Evolutionary conservation across 2,329 filamentous ascomycete species (phyloP).

Genomic region (Venturia carpophila): DNA sequence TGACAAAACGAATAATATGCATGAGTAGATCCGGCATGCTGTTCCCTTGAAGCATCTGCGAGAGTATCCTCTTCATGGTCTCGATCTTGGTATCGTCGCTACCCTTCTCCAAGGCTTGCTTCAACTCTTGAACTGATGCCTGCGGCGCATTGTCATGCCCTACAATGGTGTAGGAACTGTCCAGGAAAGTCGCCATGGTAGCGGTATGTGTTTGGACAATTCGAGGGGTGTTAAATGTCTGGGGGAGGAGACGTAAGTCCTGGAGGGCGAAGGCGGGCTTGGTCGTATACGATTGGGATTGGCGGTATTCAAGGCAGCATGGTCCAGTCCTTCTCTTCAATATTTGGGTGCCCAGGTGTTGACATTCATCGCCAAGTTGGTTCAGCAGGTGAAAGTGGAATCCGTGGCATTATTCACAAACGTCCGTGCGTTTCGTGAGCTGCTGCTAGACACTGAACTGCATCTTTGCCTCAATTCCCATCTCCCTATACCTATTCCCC

Average conservation of each 20-base stretch:
- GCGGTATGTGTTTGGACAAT: background rate
- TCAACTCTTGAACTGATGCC: slow-evolving; percentile 82
- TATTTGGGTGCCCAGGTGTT: background rate
- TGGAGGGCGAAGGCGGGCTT: background rate
- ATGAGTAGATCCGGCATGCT: slow-evolving; percentile 92
- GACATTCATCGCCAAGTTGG: no score
- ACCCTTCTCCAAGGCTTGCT: slow-evolving; percentile 87
- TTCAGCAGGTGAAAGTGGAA: no score
- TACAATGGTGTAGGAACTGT: slow-evolving; percentile 92
- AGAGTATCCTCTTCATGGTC: slow-evolving; percentile 81
- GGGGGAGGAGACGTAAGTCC: background rate
- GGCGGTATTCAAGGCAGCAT: background rate
- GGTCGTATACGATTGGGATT: background rate
- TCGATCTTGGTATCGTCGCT: slow-evolving; percentile 88
- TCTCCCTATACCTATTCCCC: background rate
- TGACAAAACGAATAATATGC: slow-evolving; percentile 99
- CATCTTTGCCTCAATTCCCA: no score
- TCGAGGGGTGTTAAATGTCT: background rate
- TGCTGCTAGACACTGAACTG: background rate
- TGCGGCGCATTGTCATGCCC: slow-evolving; percentile 95
- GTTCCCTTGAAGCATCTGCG: slow-evolving; percentile 96
- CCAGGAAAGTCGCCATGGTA: slow-evolving; percentile 53
- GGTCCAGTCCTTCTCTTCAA: background rate
- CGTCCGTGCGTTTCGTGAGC: no score
- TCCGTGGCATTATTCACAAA: no score